Evolutionary conservation across 2,329 filamentous ascomycete species (phyloP).

Genomic region (Beauveria varroae): DNA sequence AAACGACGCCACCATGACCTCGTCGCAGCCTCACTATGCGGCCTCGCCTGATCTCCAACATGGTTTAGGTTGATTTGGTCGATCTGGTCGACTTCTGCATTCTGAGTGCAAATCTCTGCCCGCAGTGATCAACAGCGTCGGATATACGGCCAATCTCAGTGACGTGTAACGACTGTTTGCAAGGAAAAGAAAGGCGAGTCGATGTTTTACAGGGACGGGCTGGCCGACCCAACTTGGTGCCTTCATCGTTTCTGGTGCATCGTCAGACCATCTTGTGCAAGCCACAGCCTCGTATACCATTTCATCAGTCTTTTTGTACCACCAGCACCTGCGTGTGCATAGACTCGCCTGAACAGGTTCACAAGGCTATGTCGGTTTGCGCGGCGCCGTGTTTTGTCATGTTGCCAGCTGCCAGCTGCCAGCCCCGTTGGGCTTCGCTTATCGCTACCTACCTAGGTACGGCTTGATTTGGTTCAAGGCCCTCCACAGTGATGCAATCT

Average conservation of each 20-base stretch:
- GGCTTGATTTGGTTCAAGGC: background rate
- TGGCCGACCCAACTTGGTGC: background rate
- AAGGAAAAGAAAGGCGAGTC: background rate
- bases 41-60: background rate
- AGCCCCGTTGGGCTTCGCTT: background rate
- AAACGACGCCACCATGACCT: background rate
- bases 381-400: background rate
- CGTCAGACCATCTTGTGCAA: background rate
- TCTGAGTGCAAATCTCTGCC: no score
- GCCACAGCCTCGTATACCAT: background rate
- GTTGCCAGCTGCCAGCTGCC: conserved; percentile 7
- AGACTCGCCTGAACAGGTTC: background rate
- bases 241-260: background rate
- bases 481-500: background rate
- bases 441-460: background rate
- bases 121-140: background rate
- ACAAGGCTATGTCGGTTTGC: conserved; percentile 1
- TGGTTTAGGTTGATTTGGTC: background rate
- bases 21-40: background rate
- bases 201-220: background rate
- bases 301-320: background rate
- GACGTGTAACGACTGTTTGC: background rate
- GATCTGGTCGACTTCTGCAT: no score
- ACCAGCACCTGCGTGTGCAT: background rate
- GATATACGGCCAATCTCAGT: background rate